These are phyloP conservation scores for Saprolegnia diclina DNA, from an alignment of 352 stramenopile genomes.

Conservation along the genomic window DNA sequence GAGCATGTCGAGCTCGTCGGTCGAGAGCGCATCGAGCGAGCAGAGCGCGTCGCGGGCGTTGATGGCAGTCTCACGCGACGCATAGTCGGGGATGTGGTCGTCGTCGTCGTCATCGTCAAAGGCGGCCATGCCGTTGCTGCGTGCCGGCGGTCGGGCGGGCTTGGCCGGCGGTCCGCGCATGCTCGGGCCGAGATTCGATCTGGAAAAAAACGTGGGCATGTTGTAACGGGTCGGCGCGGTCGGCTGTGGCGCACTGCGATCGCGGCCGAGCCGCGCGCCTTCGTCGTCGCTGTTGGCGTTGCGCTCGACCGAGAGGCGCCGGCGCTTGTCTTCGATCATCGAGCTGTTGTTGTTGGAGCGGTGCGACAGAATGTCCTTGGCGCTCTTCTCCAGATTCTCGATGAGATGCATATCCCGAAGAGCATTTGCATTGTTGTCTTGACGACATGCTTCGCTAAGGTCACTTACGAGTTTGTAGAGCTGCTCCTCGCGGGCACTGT, in stretches of 20 bases:
- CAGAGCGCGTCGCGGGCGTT: constrained; percentile 22
- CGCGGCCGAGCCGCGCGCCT: background rate
- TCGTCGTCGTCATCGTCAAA: constrained; percentile 24
- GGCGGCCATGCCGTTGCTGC: background rate
- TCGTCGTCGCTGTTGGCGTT: constrained; percentile 11
- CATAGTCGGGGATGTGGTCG: constrained; percentile 7
- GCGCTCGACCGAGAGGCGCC: constrained; percentile 15
- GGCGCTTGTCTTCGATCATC: constrained; percentile 10
- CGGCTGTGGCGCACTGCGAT: background rate
- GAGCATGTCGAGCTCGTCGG: constrained; percentile 23
- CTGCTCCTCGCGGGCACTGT: constrained; percentile 24
- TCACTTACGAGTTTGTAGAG: constrained; percentile 28
- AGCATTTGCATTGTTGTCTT: constrained; percentile 27
- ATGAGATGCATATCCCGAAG: constrained; percentile 25
- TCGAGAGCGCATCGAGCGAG: constrained; percentile 18
- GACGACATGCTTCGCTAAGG: constrained; percentile 25
- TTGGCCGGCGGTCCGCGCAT: background rate
- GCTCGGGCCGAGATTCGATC: constrained; percentile 5
- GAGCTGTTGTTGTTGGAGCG: constrained; percentile 6
- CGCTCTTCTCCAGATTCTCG: constrained; percentile 27
- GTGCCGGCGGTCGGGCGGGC: background rate
- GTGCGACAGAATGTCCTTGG: constrained; percentile 21
- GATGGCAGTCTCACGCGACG: constrained; percentile 18
- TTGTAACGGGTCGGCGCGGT: constrained; percentile 24
- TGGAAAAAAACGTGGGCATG: constrained; percentile 26